phyloP scores from a whole-genome alignment of 345 rosid genomes.

The Citrus mangshanensis region DNA sequence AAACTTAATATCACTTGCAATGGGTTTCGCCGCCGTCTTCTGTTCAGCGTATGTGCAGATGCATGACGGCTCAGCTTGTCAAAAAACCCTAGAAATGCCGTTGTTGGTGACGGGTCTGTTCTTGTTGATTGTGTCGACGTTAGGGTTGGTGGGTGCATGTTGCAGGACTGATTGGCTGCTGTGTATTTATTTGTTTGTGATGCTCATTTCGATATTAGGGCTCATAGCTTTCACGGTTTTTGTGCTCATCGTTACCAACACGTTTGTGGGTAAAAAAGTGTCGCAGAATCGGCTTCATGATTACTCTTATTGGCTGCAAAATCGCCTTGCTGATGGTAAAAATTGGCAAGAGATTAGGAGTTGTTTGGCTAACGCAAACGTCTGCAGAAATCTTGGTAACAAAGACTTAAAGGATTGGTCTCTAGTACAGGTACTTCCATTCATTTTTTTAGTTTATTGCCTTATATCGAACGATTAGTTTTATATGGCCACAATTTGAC shows the following conservation, averaged over 20 bases:
- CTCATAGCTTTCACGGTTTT: constrained; percentile 18
- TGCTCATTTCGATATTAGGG: constrained; percentile 20
- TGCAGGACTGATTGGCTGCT: constrained; percentile 18
- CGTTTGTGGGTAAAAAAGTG: constrained; percentile 13
- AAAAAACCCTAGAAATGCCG: constrained; percentile 22
- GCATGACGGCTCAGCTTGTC: constrained; percentile 23
- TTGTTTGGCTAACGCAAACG: constrained; percentile 25
- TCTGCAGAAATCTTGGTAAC: constrained; percentile 15
- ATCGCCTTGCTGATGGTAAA: constrained; percentile 12
- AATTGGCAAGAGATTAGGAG: constrained; percentile 28
- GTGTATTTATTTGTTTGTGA: constrained; percentile 16
- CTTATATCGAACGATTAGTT: no score
- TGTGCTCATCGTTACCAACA: constrained; percentile 22
- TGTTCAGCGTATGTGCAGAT: constrained; percentile 2
- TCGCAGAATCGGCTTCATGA: constrained; percentile 27
- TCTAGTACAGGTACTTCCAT: neutral
- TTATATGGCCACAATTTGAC: no score
- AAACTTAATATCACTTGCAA: constrained; percentile 11
- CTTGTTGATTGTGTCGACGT: constrained; percentile 16
- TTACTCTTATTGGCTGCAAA: constrained; percentile 25
- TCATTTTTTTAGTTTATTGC: neutral
- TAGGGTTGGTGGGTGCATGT: constrained; percentile 32
- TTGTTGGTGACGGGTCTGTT: constrained; percentile 21
- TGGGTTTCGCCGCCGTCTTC: constrained; percentile 17
- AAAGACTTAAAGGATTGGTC: neutral